Evolutionary conservation across 1,284 basidiomycete species (phyloP), one percentile per base, ranked within the genome.

Genomic region (Xerocomus cyaneibrunnescens): DNA sequence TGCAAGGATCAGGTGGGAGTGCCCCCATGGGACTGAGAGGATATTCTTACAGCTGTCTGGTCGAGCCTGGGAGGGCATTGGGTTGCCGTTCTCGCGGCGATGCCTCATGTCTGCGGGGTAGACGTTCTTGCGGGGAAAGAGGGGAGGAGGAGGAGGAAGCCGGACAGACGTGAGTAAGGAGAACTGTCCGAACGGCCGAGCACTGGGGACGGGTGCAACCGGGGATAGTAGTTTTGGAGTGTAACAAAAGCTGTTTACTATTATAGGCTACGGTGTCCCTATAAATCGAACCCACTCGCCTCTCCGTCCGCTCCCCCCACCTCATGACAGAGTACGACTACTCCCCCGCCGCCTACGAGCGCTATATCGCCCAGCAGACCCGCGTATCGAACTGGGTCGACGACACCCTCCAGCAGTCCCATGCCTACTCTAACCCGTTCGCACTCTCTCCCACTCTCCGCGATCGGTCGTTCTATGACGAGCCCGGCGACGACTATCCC

Each of bases 291-390:
- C 30, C 51, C 45, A 45, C 50, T 48, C 45, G 46, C 40, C 34
- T 42, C 41, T 35, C 48, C 44, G 44, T 42, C 37, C 35, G 44
- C 45, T 49, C 48, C 49, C 17, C 45, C 7, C 19, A 46, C 51
- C 55, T 49, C 61, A 80, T 80, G 78, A 79, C 77, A 13, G 77
- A 79, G 61, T 79, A 80, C 73, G 78, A 80, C 69, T 80, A 75
- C 65, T 80, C 78, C 35, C 78, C 77, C 39, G 78, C 71, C 45
- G 77, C 76, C 23, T 70, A 72, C 61, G 76, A 79, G 53, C 71
- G 71, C 13, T 73, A 72, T 59, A 40, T 72, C 39, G 72, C 69
- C 17, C 77, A 71, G 38, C 75, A 75, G 62, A 49, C 63, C 47
- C 69, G 75, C 45, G 73, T 79, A 17, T 72, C 70, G 0, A 69